Evolutionary conservation across 2,329 filamentous ascomycete species (phyloP), one percentile per base, ranked within the genome.

Genomic region (Xylaria polymorpha): DNA sequence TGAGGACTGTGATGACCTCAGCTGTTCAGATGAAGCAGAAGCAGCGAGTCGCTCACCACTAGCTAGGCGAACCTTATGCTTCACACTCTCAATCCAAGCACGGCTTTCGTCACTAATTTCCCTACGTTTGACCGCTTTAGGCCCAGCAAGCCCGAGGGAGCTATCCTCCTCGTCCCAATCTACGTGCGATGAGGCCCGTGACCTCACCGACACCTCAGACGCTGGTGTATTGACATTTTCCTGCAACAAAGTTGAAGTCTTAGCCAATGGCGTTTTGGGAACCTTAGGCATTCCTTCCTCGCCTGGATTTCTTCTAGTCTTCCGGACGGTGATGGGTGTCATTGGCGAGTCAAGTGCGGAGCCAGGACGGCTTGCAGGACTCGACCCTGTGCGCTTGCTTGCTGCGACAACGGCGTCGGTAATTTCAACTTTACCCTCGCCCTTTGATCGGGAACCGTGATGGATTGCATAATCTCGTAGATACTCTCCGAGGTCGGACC

Each of bases 401-500:
- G 78, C 77, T 2, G 77, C 67, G 9, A 80, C 71, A 14, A 83
- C 81, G 7, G 85, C 72, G 71, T 88, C 87, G 70, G 84, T 85
- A 25, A 91, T 83, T 75, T 91, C 88, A 9, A 91, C 84, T 76
- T 85, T 87, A 66, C 85, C 82, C 58, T 85, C 84, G 63, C 80
- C 80, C 68, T 82, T 79, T 61, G 87, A 87, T 50, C 88, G 90
- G n/a, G 93, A 90, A 51, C 93, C 92, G 78, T 99, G 96, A 78
- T 99, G 96, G 68, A 90, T 90, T 8, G 94, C 94, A 76, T 98
- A 99, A 79, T 97, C 94, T 74, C 94, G 92, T 50, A 99, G 85
- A 77, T 98, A 99, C 80, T 98, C 96, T 44, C 92, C 95, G 22
- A 99, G 84, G 80, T 99, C 96, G 15, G 94, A 94, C 96, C 96